phyloP scores from a whole-genome alignment of 768 basidiomycete species.

The Tulasnella sp. region DNA sequence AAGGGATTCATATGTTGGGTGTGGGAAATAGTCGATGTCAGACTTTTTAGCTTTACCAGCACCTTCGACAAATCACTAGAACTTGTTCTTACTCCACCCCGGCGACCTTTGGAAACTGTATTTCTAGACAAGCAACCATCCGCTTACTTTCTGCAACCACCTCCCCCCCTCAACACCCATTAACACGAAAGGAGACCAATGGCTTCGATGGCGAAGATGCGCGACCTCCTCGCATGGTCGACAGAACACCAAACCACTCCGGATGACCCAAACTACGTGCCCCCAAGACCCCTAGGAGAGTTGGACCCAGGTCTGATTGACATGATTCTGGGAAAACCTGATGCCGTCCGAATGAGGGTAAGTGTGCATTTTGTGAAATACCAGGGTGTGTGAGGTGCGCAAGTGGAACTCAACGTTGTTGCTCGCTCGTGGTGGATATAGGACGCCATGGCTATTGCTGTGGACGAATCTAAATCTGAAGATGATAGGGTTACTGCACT shows the following conservation, averaged over 20 bases:
- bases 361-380: neutral
- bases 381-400: no score
- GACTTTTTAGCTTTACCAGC: neutral
- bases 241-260: conserved; percentile 44
- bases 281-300: conserved; percentile 41
- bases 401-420: neutral
- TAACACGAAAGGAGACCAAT: neutral
- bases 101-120: neutral
- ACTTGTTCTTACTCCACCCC: no score
- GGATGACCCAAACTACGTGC: conserved; percentile 35
- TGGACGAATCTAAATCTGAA: conserved; percentile 52
- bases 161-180: neutral
- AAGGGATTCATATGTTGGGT: neutral
- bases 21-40: conserved; percentile 4
- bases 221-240: conserved; percentile 76
- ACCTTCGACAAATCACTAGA: conserved; percentile 1
- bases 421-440: conserved; percentile 31
- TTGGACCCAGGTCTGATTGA: conserved; percentile 84
- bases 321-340: conserved; percentile 76
- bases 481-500: conserved; percentile 62
- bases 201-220: conserved; percentile 39
- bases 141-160: neutral
- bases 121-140: no score
- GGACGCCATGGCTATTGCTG: conserved; percentile 63
- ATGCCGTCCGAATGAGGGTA: conserved; percentile 72